Evolutionary conservation across 2,329 filamentous ascomycete genomes (phyloP), one percentile per base, ranked within the genome.

Genomic region (Colletotrichum horii): DNA sequence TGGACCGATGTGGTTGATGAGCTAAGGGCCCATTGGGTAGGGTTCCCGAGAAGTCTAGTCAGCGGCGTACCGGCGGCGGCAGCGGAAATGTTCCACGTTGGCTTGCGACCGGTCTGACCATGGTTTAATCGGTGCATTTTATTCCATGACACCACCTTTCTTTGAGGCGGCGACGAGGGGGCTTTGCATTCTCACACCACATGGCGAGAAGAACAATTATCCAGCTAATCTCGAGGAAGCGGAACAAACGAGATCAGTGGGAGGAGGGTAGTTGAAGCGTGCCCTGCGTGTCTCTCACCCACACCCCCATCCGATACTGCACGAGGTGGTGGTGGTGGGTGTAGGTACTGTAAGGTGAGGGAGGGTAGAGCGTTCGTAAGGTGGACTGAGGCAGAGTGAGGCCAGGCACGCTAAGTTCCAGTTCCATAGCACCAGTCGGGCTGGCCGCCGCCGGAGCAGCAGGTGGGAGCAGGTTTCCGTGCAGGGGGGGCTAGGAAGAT

Each of bases 381-480:
- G 38, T 43, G 38, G 38, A 43, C 38, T 43, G 9, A 43, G 38
- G 38, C 11, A 43, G 38, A 43, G 38, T 43, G 36, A 43, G 38
- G 38, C 38, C 32, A 30, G 56, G 56, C 56, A 60, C 32, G n/a
- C n/a, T 58, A 67, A 22, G 56, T 67, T 43, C 38, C 38, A 43
- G 38, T 43, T n/a, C 38, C 38, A 43, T n/a, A 43, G 38, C 38
- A 56, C 52, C 32, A 24, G 62, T 68, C 69, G 69, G 62, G 70
- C 73, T 68, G 69, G 62, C 73, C 73, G 69, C 67, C 32, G 68
- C 62, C 56, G 69, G 62, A 75, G 73, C 30, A 71, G 28, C 61
- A 60, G 26, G 67, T 74, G 67, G 28, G 71, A 67, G 72, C 69
- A 75, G 38, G 69, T 75, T 72, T 72, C 62, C 56, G 36, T 66